Percentiles rank a stretch among this genome's conserved stretches.
Conservation (phyloP, 306 rosid genomes). For the Coriaria nepalensis region DNA sequence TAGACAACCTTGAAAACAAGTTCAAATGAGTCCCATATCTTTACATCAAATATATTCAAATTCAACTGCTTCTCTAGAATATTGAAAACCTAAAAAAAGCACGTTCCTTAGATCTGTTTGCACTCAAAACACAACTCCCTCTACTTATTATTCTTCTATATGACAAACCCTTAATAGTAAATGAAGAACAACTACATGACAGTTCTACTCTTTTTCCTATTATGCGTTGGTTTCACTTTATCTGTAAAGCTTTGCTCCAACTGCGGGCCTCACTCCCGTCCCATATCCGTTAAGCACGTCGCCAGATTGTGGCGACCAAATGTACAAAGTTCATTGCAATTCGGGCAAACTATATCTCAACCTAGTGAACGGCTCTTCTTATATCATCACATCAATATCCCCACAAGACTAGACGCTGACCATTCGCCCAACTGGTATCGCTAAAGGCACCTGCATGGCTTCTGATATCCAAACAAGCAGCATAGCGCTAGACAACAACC, state of each 20-base stretch:
- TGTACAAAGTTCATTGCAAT: conserved; percentile 4
- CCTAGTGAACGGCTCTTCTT: conserved; percentile 9
- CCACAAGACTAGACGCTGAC: conserved; percentile 7
- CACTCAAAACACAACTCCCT: too few relatives aligned
- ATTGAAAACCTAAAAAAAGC: too few relatives aligned
- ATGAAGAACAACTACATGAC: background rate
- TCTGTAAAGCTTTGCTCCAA: conserved; percentile 12
- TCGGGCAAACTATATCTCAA: conserved; percentile 9
- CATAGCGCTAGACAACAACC: conserved; percentile 4
- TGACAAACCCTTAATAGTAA: too few relatives aligned
- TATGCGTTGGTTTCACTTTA: background rate
- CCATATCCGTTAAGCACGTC: conserved; percentile 11
- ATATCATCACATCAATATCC: conserved; percentile 6
- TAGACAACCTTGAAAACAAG: too few relatives aligned
- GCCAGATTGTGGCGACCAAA: conserved; percentile 10
- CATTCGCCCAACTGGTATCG: conserved; percentile 1
- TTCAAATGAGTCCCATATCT: too few relatives aligned
- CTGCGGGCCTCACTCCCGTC: conserved; percentile 16
- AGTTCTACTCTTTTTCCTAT: background rate
- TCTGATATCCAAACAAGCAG: conserved; percentile 8
- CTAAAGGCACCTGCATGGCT: background rate
- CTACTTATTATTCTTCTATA: too few relatives aligned
- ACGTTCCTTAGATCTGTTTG: too few relatives aligned
- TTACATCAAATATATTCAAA: too few relatives aligned
- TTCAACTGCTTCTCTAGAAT: too few relatives aligned